These are phyloP conservation scores for Orobanche coerulescens DNA, from an alignment of 257 asterid species.

Conservation along the genomic window DNA sequence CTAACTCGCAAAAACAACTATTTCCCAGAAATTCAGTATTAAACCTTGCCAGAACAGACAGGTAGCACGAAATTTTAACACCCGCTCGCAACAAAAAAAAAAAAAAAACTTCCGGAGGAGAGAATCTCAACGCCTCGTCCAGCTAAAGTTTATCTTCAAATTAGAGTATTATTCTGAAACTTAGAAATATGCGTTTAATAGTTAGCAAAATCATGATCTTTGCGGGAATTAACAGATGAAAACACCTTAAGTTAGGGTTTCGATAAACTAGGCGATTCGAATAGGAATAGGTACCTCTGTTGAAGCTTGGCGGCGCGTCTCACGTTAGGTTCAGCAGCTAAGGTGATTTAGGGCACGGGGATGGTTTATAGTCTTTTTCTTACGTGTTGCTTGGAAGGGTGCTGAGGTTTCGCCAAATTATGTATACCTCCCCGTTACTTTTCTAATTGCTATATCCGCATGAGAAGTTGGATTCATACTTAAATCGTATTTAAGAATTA, in stretches of 20 bases:
- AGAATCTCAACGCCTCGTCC: constrained; percentile 20
- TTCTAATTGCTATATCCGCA: too few relatives aligned
- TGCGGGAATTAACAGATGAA: neutral
- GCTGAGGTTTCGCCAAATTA: constrained; percentile 2
- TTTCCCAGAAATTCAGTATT: neutral
- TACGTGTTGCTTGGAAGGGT: constrained; percentile 5
- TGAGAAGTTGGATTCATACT: too few relatives aligned
- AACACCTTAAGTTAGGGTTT: neutral
- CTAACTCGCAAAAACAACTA: neutral
- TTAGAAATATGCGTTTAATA: neutral
- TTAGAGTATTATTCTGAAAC: neutral
- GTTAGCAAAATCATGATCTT: neutral
- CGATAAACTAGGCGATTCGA: neutral
- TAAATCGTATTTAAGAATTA: too few relatives aligned
- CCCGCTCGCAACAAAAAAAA: constrained; percentile 9
- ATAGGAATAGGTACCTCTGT: constrained; percentile 22
- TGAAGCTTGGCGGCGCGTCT: constrained; percentile 22
- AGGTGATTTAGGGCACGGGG: constrained; percentile 23
- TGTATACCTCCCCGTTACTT: neutral
- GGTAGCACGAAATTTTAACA: constrained; percentile 3
- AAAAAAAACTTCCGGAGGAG: constrained; percentile 17
- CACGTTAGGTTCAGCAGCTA: constrained; percentile 6
- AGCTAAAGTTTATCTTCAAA: constrained; percentile 20
- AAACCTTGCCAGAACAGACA: constrained; percentile 26
- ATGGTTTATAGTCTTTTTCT: neutral